Base-by-base conservation (phyloP, 192 early-diverging fungal species). In the Linnemannia elongata region DNA sequence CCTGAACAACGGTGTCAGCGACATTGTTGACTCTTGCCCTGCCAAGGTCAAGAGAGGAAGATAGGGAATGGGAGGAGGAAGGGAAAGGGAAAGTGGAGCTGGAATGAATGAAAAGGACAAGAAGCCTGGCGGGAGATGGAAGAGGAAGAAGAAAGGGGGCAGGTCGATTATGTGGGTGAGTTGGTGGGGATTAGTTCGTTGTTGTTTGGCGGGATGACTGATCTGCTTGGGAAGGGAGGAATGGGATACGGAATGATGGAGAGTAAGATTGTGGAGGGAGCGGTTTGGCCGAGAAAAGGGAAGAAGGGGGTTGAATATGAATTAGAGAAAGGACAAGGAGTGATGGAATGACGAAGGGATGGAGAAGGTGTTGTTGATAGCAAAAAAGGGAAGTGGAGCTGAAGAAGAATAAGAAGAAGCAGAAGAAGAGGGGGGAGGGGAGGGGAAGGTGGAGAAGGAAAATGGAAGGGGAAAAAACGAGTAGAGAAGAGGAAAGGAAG, bases 161-260 rank as follows among this genome's bases (percentile, higher is more conserved):
- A 30, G 60, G 60, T 3, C 2, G 10, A 27, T 60, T 60, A 18
- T 5, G 3, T 52, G 47, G 3, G 47, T 52, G 3, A 8, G 18
- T 18, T n/a, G 55, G 1, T 27, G 55, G 6, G n/a, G 60, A 30
- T 66, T 9, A 7, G 27, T 33, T 27, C 7, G 10, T 30, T 66
- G 60, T 66, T 66, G 60, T 30, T 66, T 66, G 60, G 30, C 30
- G 60, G 60, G 60, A 66, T 66, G 60, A 30, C 30, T 66, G 60
- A 66, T 66, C 60, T 66, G 60, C 35, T 66, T 30, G 60, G n/a
- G 44, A 45, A 18, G 5, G 49, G 17, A 52, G 2, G 49, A 52
- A 52, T 52, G 49, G 49, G 49, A 52, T 5, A 52, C 49, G 22
- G 44, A 45, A 10, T 45, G 44, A 15, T 15, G 13, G 12, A 1